Evolutionary conservation across 2,329 filamentous ascomycete species (phyloP), one percentile per base, ranked within the genome.

Genomic region (Beauveria rudraprayagi): DNA sequence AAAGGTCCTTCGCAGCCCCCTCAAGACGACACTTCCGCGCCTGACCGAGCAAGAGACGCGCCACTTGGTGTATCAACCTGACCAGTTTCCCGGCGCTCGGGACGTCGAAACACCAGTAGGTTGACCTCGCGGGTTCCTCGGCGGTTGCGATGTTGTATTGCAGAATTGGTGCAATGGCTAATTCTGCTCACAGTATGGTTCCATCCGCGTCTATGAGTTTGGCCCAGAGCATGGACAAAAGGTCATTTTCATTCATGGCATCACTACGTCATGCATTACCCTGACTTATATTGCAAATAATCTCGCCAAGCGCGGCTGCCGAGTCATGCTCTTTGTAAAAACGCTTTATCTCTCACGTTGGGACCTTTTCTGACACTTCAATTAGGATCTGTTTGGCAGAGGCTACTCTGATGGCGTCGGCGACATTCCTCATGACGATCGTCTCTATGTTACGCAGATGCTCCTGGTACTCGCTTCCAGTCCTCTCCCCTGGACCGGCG

Each of bases 191-290:
- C 9, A 83, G 69, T 92, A 91, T 70, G 91, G 91, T 55, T 85
- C 79, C 40, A 86, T 92, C 60, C 80, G 89, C 43, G 87, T 90
- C 24, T 94, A 94, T 70, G 91, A 95, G 76, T 95, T 88, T 75
- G 91, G 91, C 1, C 88, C 90, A 1, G 80, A 85, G 56, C 73
- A 83, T 59, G 91, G 91, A 8, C 80, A 83, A 51, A 92, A 89
- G 68, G 86, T 94, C 5, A 73, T 95, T 17, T 79, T 95, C 40
- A 79, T 96, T 9, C 91, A 95, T 70, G 91, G 91, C 50, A 93
- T 95, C 70, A 91, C 87, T 63, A 95, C 90, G 0, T 88, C 91
- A 0, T 91, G 88, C 71, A 83, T 92, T 67, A 86, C 89, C 1
- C 78, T 94, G 17, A 81, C 82, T 28, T 82, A 81, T 50, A 73